These are phyloP conservation scores for Penicillium expansum DNA, from an alignment of 2,329 filamentous ascomycete species.

Conservation along the genomic window DNA sequence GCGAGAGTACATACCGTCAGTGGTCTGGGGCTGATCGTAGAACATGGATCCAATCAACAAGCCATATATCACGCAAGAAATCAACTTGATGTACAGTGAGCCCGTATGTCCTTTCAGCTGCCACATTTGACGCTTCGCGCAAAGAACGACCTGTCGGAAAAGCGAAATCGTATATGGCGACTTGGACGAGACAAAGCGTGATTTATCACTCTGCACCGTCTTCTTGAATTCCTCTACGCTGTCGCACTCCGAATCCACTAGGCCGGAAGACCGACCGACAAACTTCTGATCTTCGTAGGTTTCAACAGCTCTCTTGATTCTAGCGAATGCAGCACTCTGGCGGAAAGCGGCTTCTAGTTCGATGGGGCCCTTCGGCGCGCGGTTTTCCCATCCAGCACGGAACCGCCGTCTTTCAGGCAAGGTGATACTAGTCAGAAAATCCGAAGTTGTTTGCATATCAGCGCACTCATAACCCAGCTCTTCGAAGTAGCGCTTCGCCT, in stretches of 20 bases:
- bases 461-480: conserved; percentile 59
- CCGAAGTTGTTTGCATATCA: conserved; percentile 63
- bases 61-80: conserved; percentile 67
- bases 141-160: conserved; percentile 59
- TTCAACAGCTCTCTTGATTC: conserved; percentile 57
- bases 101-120: conserved; percentile 68
- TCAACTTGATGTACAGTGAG: conserved; percentile 69
- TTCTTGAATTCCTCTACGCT: conserved; percentile 53
- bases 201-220: conserved; percentile 57
- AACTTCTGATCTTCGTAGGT: conserved; percentile 51
- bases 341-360: conserved; percentile 67
- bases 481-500: conserved; percentile 62
- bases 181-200: conserved; percentile 55
- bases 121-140: conserved; percentile 68
- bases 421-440: conserved; percentile 70
- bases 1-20: conserved; percentile 57
- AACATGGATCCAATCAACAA: conserved; percentile 74
- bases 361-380: conserved; percentile 62
- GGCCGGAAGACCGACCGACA: conserved; percentile 39
- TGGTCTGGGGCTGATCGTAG: conserved; percentile 58
- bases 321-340: conserved; percentile 57
- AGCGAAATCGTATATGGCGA: conserved; percentile 73
- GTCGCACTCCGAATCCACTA: conserved; percentile 37
- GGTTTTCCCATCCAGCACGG: conserved; percentile 59
- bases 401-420: conserved; percentile 66